Evolutionary conservation across 176 grass and related monocot species (phyloP).

Genomic region (Hordeum marinum): DNA sequence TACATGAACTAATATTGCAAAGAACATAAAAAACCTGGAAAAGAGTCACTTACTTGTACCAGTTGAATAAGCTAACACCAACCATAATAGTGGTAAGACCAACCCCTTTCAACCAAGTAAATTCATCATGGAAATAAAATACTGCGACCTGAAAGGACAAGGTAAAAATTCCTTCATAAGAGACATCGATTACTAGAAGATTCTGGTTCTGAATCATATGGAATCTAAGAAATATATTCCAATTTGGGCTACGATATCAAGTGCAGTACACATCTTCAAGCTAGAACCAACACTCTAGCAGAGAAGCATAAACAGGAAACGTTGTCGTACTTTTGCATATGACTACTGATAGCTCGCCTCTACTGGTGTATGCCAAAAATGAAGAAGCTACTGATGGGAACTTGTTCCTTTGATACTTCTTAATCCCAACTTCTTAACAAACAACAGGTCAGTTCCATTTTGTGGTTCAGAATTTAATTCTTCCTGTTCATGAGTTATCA

Average conservation of each 20-base stretch:
- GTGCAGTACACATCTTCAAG: constrained; percentile 1
- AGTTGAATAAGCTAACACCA: constrained; percentile 98
- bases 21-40: constrained; percentile 8
- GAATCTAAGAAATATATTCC: neutral
- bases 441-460: constrained; percentile 4
- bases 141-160: constrained; percentile 82
- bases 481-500: constrained; percentile 7
- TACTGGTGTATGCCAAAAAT: neutral
- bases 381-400: neutral
- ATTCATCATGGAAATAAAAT: constrained; percentile 95
- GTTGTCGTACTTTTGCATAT: neutral
- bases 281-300: neutral
- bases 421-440: neutral
- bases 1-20: constrained; percentile 13
- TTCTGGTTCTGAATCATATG: neutral
- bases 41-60: constrained; percentile 88
- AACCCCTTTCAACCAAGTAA: constrained; percentile 79
- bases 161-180: constrained; percentile 13
- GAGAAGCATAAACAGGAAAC: neutral
- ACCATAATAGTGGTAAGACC: constrained; percentile 89
- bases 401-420: neutral
- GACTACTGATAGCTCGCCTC: neutral
- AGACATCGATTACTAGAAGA: neutral
- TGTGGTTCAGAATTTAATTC: neutral
- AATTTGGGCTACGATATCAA: neutral